Evolutionary conservation across 2,329 filamentous ascomycete species (phyloP).

Genomic region (Aspergillus neoniger): DNA sequence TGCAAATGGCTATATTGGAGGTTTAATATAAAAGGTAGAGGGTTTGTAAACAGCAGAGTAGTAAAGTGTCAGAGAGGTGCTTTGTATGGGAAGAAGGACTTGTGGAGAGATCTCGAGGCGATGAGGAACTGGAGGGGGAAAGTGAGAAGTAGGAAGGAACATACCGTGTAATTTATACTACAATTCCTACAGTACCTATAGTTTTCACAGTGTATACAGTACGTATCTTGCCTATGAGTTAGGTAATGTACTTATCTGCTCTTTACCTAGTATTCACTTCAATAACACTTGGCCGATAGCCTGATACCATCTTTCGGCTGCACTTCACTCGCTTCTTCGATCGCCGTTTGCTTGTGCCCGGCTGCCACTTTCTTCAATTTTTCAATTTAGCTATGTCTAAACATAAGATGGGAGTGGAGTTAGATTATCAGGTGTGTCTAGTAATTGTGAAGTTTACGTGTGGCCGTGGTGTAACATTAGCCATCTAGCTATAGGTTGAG

Average conservation of each 20-base stretch:
- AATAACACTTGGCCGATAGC: neutral
- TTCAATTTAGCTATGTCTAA: neutral
- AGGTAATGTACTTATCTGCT: neutral
- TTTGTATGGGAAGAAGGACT: too few relatives aligned
- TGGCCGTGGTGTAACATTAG: neutral
- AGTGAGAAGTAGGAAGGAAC: too few relatives aligned
- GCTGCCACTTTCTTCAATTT: neutral
- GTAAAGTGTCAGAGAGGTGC: neutral
- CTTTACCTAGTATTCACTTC: neutral
- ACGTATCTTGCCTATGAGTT: too few relatives aligned
- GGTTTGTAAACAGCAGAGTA: neutral
- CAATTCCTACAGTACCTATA: too few relatives aligned
- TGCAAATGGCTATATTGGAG: neutral
- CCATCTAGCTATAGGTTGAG: neutral
- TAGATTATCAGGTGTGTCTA: neutral
- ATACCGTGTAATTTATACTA: too few relatives aligned
- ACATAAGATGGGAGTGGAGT: neutral
- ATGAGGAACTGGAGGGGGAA: too few relatives aligned
- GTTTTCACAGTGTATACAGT: too few relatives aligned
- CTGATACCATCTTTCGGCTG: neutral
- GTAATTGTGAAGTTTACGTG: neutral
- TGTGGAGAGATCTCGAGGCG: too few relatives aligned
- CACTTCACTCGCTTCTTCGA: neutral
- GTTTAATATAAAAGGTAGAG: neutral
- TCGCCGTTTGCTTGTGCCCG: neutral